Evolutionary conservation across 2,329 filamentous ascomycete species (phyloP).

Genomic region (Lecanosticta acicola): DNA sequence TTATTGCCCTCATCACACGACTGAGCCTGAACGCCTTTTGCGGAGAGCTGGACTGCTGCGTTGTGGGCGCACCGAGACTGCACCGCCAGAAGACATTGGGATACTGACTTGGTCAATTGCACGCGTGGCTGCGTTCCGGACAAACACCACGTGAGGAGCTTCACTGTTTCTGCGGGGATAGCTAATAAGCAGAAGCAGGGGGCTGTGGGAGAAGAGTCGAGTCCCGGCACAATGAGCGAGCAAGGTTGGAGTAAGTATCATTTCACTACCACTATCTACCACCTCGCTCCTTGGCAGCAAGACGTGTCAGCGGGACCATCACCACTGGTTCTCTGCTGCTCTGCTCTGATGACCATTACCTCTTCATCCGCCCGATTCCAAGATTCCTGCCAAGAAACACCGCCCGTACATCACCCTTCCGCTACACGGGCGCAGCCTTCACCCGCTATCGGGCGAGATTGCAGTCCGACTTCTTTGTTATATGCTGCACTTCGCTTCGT

Average conservation of each 20-base stretch:
- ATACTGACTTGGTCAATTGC: background rate
- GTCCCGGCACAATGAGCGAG: constrained; percentile 3
- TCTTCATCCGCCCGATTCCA: too few relatives aligned
- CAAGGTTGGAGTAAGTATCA: background rate
- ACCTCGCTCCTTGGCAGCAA: background rate
- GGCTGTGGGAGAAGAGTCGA: background rate
- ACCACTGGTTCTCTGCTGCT: too few relatives aligned
- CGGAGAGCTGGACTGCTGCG: background rate
- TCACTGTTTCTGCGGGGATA: background rate
- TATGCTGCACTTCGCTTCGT: background rate
- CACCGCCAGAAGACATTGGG: background rate
- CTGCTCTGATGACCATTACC: too few relatives aligned
- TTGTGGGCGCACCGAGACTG: background rate
- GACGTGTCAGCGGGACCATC: background rate
- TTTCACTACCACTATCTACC: too few relatives aligned
- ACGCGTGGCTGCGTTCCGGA: background rate
- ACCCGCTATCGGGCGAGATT: background rate
- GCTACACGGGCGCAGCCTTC: background rate
- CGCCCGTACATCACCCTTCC: background rate
- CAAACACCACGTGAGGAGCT: background rate
- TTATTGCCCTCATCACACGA: background rate
- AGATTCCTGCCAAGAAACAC: background rate
- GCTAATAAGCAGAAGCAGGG: background rate
- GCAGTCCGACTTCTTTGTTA: background rate
- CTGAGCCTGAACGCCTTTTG: too few relatives aligned